These are phyloP conservation scores for Yarrowia divulgata DNA, from an alignment of 805 yeast species.

Conservation along the genomic window DNA sequence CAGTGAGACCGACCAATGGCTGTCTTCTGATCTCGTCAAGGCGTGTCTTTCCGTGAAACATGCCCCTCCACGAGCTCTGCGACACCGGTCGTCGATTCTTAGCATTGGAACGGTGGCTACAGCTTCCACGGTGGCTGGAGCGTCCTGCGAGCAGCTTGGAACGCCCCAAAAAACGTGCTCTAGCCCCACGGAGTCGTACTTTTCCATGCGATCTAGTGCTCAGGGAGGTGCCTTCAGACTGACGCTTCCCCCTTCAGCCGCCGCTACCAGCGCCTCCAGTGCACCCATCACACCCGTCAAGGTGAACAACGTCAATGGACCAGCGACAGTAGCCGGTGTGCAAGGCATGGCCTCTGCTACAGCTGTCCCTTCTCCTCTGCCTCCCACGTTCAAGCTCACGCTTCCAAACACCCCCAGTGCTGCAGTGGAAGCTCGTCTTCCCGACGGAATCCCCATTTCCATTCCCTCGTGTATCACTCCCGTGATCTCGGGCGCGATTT, in stretches of 20 bases:
- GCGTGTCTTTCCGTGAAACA: constrained; percentile 32
- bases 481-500: constrained; percentile 12
- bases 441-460: constrained; percentile 34
- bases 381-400: constrained; percentile 2
- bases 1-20: constrained; percentile 34
- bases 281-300: constrained; percentile 29
- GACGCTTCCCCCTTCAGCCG: constrained; percentile 23
- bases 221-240: constrained; percentile 28
- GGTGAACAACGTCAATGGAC: neutral
- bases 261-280: constrained; percentile 32
- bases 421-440: constrained; percentile 15
- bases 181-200: constrained; percentile 31
- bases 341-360: neutral
- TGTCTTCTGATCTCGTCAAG: constrained; percentile 24
- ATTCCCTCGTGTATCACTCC: constrained; percentile 32
- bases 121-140: neutral
- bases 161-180: constrained; percentile 28
- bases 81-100: constrained; percentile 32
- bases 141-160: constrained; percentile 5
- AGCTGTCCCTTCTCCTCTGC: neutral
- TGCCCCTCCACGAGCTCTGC: constrained; percentile 12
- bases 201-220: constrained; percentile 18
- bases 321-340: neutral
- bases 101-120: constrained; percentile 16
- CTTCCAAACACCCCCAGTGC: constrained; percentile 20